Conservation (phyloP, 306 rosid genomes). For the Lathyrus sativus region DNA sequence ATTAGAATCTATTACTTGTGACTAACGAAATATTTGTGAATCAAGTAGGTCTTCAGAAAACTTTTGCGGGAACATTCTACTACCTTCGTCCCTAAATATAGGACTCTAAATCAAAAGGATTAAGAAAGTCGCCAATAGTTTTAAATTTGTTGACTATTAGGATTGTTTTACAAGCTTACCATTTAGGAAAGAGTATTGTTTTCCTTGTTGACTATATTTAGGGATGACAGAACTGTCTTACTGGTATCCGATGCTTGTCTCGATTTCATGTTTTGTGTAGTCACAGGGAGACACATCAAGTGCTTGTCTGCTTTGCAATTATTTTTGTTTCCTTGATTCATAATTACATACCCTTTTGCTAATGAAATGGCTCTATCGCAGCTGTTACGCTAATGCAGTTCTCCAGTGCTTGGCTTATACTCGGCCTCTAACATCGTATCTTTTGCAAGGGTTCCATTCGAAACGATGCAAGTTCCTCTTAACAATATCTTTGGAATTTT, state of each 20-base stretch:
- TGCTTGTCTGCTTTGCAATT: constrained; percentile 27
- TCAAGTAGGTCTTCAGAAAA: constrained; percentile 7
- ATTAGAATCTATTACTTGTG: constrained; percentile 28
- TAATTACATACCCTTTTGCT: constrained; percentile 35
- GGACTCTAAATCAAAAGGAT: too few species aligned
- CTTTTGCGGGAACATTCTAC: constrained; percentile 16
- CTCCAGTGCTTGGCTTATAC: constrained; percentile 84
- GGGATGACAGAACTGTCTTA: background rate
- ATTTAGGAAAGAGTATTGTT: too few species aligned
- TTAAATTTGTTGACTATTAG: too few species aligned
- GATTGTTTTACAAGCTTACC: too few species aligned
- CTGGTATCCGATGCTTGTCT: constrained; percentile 19
- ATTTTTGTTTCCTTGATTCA: background rate
- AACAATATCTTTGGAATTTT: constrained; percentile 23
- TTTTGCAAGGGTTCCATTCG: constrained; percentile 73
- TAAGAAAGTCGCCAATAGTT: too few species aligned
- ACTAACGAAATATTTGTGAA: constrained; percentile 11
- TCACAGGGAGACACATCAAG: constrained; percentile 16
- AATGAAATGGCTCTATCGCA: constrained; percentile 45
- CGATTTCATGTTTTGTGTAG: constrained; percentile 24
- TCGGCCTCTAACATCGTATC: constrained; percentile 65
- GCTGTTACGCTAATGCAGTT: constrained; percentile 87
- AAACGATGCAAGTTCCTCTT: constrained; percentile 60
- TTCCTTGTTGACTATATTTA: too few species aligned
- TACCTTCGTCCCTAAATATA: too few species aligned